Evolutionary conservation across 768 basidiomycete genomes (phyloP).

Genomic region (Tricholomella constricta): DNA sequence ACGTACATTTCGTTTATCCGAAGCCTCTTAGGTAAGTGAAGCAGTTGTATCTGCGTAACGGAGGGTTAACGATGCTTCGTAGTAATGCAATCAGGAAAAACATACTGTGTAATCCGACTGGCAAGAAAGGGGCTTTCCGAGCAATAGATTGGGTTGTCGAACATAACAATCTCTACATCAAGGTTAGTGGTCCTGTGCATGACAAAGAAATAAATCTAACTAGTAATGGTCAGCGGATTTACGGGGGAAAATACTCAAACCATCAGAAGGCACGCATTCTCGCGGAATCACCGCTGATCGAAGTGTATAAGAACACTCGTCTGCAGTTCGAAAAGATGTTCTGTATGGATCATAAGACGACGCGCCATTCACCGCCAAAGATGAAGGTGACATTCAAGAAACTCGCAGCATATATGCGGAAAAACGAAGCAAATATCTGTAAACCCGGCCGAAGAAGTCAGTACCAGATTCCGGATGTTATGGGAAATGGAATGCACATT

Average conservation of each 20-base stretch:
- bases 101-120: slow-evolving; percentile 30
- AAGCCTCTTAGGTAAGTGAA: slow-evolving; percentile 1
- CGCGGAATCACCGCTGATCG: too few species aligned
- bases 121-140: slow-evolving; percentile 22
- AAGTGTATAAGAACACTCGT: slow-evolving; percentile 25
- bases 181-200: slow-evolving; percentile 25
- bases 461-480: too few species aligned
- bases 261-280: too few species aligned
- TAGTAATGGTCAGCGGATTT: slow-evolving; percentile 33
- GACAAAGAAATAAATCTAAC: slow-evolving; percentile 27
- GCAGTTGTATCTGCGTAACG: neutral
- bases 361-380: slow-evolving; percentile 23
- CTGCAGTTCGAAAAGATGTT: slow-evolving; percentile 25
- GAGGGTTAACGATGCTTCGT: neutral
- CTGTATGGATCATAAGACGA: slow-evolving; percentile 20
- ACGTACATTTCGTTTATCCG: slow-evolving; percentile 28
- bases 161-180: slow-evolving; percentile 31
- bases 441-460: too few species aligned
- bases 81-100: slow-evolving; percentile 13
- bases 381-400: slow-evolving; percentile 21
- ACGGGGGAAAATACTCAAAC: too few species aligned
- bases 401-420: slow-evolving; percentile 15
- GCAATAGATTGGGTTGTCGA: slow-evolving; percentile 34
- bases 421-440: slow-evolving; percentile 13
- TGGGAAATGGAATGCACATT: too few species aligned